Evolutionary conservation across 1,284 basidiomycete genomes (phyloP), one percentile per base, ranked within the genome.

Genomic region (Trichosporon asahii): DNA sequence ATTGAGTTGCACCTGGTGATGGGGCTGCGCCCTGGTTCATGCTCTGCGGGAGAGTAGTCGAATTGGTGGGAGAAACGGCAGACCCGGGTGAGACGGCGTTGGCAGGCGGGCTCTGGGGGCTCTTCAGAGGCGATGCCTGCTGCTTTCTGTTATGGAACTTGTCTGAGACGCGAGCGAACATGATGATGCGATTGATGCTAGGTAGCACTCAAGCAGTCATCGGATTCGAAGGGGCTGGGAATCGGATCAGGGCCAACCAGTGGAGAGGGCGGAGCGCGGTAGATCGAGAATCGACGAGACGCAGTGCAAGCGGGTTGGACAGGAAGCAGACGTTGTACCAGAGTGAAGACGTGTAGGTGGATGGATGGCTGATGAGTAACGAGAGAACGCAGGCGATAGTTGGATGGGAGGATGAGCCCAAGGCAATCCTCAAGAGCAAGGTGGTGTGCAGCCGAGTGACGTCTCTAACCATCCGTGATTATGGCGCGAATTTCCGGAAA

Each of bases 141-240:
- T 79, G 76, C 68, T 79, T 78, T 27, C 79, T 72, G 64, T 75
- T 69, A 64, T 82, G 80, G 44, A 82, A 78, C 75, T 81, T 81
- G 78, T 81, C 81, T 9, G 79, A 78, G 3, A 82, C 80, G 66
- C 81, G 81, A 65, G 78, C 74, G 70, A 82, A 82, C 81, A 82
- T 21, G 67, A 4, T 40, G 63, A 1, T 21, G 27, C 18, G 49
- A 8, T 53, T 49, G 46, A 6, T 18, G 37, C 15, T 14, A 12
- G 15, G n/a, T 2, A 7, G 49, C 49, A 14, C 1, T 53, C 49
- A 53, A 46, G 49, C 49, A 12, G 11, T 25, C 49, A 21, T 53
- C 21, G 23, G 21, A 27, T 25, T 37, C 21, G n/a, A 21, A 23
- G 44, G 9, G 37, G 21, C 49, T 33, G 23, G 53, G 46, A 6